phyloP scores from a whole-genome alignment of 2,329 filamentous ascomycete species.

The Xylariaceae sp. region DNA sequence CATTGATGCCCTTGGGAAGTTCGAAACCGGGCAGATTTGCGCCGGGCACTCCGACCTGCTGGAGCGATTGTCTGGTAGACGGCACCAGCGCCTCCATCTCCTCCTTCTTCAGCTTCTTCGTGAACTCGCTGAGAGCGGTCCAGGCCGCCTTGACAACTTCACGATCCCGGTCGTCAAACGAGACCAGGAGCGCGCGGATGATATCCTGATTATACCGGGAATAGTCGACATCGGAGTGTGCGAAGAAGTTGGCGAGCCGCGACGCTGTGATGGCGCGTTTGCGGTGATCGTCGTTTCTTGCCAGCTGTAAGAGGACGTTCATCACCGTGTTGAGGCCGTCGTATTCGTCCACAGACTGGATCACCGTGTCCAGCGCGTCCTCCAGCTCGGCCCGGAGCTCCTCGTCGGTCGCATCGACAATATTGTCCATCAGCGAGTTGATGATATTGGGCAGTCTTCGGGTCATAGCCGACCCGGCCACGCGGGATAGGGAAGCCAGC shows the following conservation, averaged over 20 bases:
- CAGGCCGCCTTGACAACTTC: constrained; percentile 86
- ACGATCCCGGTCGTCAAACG: constrained; percentile 80
- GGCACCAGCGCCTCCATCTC: constrained; percentile 93
- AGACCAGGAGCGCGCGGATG: constrained; percentile 81
- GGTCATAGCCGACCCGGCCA: constrained; percentile 87
- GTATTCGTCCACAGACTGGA: constrained; percentile 89
- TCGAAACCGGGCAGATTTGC: constrained; percentile 81
- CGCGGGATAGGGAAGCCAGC: constrained; percentile 84
- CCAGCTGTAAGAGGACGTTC: constrained; percentile 81
- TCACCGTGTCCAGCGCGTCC: constrained; percentile 78
- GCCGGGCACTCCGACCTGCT: constrained; percentile 83
- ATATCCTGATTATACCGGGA: constrained; percentile 95
- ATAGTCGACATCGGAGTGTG: constrained; percentile 75
- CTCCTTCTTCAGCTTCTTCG: constrained; percentile 86
- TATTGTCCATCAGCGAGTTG: constrained; percentile 90
- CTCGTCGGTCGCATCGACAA: constrained; percentile 73
- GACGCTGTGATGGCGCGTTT: constrained; percentile 72
- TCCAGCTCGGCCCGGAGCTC: constrained; percentile 67
- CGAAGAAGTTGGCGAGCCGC: constrained; percentile 84
- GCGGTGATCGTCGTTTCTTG: constrained; percentile 89
- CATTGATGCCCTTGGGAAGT: constrained; percentile 94
- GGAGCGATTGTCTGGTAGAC: constrained; percentile 79
- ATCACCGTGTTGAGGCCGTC: constrained; percentile 94
- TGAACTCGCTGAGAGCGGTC: constrained; percentile 80
- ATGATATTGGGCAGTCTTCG: constrained; percentile 83